Percentiles rank a stretch among this genome's conserved stretches.
phyloP scores from a whole-genome alignment of 2,329 filamentous ascomycete species.

The Sporothrix dimorphospora region DNA sequence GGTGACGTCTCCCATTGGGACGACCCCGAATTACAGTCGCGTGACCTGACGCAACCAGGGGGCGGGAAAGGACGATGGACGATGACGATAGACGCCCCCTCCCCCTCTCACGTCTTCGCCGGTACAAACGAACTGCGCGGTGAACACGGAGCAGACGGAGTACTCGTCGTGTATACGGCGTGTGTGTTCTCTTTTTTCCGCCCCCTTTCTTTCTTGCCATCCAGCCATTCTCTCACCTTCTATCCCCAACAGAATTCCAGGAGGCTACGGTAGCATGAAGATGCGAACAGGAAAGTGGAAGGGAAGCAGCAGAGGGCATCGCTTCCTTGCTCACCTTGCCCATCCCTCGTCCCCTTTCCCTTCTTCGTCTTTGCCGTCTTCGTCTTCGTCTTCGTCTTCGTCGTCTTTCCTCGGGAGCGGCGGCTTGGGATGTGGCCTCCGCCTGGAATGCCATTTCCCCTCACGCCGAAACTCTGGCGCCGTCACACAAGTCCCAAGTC shows the following conservation, averaged over 20 bases:
- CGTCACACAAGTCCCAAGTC: not conserved
- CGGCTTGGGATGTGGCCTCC: conserved; percentile 2
- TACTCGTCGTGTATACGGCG: not conserved
- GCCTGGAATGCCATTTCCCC: conserved; percentile 10
- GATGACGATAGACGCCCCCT: not conserved
- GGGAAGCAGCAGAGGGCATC: not conserved
- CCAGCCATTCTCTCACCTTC: not conserved
- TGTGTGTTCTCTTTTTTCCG: not conserved
- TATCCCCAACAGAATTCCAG: conserved; percentile 19
- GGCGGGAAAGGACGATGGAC: not conserved
- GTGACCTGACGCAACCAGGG: conserved; percentile 26
- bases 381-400: not conserved
- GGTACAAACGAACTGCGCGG: not conserved
- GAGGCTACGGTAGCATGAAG: conserved; percentile 6
- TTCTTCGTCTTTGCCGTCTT: not conserved
- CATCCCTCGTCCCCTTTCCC: not conserved
- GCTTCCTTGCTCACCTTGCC: conserved; percentile 7
- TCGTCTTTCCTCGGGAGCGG: not conserved
- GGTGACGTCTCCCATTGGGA: conserved; percentile 24
- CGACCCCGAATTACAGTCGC: conserved; percentile 21
- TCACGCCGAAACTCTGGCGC: conserved; percentile 7
- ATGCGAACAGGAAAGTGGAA: no score
- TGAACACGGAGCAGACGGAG: not conserved
- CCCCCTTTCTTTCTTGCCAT: not conserved
- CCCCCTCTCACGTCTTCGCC: not conserved